phyloP scores from a whole-genome alignment of 148 eudicot species.

The Chenopodium quinoa region DNA sequence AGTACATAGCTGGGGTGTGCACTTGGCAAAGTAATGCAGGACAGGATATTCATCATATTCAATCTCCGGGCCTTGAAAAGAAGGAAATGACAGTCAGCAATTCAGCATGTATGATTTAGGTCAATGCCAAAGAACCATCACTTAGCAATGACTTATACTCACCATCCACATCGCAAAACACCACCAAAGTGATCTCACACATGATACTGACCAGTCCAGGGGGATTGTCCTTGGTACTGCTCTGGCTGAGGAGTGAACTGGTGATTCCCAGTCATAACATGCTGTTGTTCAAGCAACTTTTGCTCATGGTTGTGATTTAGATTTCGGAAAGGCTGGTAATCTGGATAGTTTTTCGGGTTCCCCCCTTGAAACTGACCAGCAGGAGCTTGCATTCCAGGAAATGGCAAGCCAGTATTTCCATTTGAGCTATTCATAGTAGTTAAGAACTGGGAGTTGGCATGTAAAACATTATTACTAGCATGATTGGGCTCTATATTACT shows the following conservation, averaged over 20 bases:
- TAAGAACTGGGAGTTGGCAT: conserved; percentile 24
- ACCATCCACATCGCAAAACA: conserved; percentile 27
- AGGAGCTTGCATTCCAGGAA: conserved; percentile 55
- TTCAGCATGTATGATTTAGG: conserved; percentile 12
- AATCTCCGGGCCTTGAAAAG: conserved; percentile 35
- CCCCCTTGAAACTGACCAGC: conserved; percentile 40
- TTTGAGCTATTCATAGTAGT: conserved; percentile 29
- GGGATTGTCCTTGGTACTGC: conserved; percentile 44
- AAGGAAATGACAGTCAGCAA: conserved; percentile 11
- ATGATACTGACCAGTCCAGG: conserved; percentile 46
- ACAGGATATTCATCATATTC: conserved; percentile 38
- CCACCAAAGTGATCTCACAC: conserved; percentile 41
- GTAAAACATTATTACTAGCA: conserved; percentile 26
- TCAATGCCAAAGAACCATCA: conserved; percentile 4
- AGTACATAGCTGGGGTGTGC: conserved; percentile 37
- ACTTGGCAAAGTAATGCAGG: conserved; percentile 36
- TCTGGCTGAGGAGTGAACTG: conserved; percentile 42
- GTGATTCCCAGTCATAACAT: conserved; percentile 35
- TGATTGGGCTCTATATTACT: conserved; percentile 28
- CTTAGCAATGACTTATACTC: conserved; percentile 18
- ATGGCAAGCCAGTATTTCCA: conserved; percentile 48
- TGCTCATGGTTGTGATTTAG: conserved; percentile 33
- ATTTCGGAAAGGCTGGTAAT: conserved; percentile 33
- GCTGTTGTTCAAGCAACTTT: conserved; percentile 39
- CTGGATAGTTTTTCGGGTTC: conserved; percentile 30